Percentiles rank a stretch among this genome's conserved stretches.
Conservation (phyloP, 1,284 basidiomycete species). For the Tilletia walkeri region DNA sequence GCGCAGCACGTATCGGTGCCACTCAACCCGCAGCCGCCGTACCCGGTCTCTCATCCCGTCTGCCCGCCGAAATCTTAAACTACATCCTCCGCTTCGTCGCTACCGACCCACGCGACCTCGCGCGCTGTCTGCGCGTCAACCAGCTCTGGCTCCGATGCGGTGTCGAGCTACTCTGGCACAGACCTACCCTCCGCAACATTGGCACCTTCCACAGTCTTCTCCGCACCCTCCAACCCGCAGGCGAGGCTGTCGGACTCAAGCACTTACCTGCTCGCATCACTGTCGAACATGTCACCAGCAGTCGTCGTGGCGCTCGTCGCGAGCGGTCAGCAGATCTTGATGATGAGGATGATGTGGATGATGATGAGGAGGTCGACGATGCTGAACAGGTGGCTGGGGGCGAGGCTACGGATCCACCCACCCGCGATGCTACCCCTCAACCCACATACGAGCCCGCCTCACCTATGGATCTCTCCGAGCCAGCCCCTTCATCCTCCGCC, state of each 20-base stretch:
- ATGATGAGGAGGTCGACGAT: not conserved
- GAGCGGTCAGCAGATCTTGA: not conserved
- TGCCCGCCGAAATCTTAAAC: conserved; percentile 89
- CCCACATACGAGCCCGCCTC: conserved; percentile 11
- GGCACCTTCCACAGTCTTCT: conserved; percentile 65
- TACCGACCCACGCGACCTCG: conserved; percentile 69
- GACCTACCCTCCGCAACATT: conserved; percentile 72
- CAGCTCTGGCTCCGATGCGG: conserved; percentile 92
- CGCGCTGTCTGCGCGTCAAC: conserved; percentile 66
- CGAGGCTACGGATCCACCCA: not conserved
- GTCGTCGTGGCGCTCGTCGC: conserved; percentile 62
- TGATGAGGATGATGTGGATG: conserved; percentile 4
- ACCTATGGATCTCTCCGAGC: conserved; percentile 15
- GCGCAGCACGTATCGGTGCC: not conserved
- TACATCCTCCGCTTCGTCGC: conserved; percentile 84
- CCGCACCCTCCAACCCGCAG: not conserved
- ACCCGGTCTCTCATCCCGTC: conserved; percentile 30
- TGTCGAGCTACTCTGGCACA: conserved; percentile 92
- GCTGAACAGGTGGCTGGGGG: not conserved
- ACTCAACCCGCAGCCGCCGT: not conserved
- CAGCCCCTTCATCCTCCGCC: conserved; percentile 7
- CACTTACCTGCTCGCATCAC: not conserved
- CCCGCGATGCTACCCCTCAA: not conserved
- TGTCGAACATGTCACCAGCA: conserved; percentile 59
- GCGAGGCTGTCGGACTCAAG: conserved; percentile 7